Evolutionary conservation across 2,329 filamentous ascomycete genomes (phyloP), one percentile per base, ranked within the genome.

Genomic region (Epichloe aotearoae): DNA sequence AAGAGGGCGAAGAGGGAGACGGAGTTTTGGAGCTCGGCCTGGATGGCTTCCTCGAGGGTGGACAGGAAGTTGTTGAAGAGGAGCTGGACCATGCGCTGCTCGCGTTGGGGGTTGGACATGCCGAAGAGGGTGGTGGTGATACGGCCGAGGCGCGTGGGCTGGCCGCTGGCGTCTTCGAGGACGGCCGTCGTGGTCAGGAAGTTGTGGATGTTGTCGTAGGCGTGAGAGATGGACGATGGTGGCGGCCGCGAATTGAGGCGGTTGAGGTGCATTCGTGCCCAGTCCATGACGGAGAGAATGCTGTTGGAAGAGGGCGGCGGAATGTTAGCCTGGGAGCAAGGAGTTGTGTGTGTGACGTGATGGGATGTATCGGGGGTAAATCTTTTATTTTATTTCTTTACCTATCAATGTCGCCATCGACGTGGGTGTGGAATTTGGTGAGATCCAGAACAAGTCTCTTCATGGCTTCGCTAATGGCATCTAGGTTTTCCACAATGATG

Each of bases 241-340:
- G 78, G 75, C 6, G 82, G 79, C 19, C 77, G 70, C 20, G 74
- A 73, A 54, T 81, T 78, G 51, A 93, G 71, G 44, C 82, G 82
- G 53, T 82, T 75, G 14, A 97, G 79, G 65, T 96, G 89, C 56
- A 89, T 82, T 62, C 85, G 85, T 14, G 88, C 87, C 91, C 91
- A 96, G 63, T 95, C 88, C 89, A 97, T 96, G 48, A 94, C 88
- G 54, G 93, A 84, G 37, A 97, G 76, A 57, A 96, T 95, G 53
- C 85, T 84, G 60, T 39, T 14, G 20, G 20, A 26, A 34, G 41
- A 8, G 8, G 12, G 45, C 30, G 30, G 30, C 30, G 46, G 40
- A 49, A n/a, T 40, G 38, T 40, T 10, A 40, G n/a, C 11, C 30
- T 30, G 30, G 23, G 23, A 30, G 30, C 30, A 30, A 30, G 30